phyloP scores from a whole-genome alignment of 1,139 yeast genomes.

The Suzukiozyma palmioleophila region DNA sequence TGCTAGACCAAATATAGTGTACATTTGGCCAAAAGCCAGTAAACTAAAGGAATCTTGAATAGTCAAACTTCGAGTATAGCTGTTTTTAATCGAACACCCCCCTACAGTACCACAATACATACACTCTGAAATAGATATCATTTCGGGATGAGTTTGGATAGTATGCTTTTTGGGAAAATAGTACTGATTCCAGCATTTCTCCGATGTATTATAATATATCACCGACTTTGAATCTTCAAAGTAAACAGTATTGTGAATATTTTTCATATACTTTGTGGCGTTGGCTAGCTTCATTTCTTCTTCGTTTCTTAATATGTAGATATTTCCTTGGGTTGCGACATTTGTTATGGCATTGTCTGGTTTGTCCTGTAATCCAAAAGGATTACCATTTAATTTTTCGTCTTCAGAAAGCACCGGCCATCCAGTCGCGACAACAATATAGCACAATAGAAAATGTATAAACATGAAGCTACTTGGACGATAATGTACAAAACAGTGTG shows the following conservation, averaged over 20 bases:
- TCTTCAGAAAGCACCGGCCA: too few relatives aligned
- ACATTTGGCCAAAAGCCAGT: not conserved
- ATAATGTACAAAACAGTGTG: too few relatives aligned
- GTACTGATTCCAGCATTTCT: constrained; percentile 1
- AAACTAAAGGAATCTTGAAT: constrained; percentile 1
- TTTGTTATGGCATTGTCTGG: not conserved
- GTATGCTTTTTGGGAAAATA: not conserved
- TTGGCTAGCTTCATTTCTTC: constrained; percentile 2
- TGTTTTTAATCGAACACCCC: not conserved
- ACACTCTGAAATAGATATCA: constrained; percentile 1
- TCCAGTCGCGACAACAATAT: too few relatives aligned
- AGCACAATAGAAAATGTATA: too few relatives aligned
- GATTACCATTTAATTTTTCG: too few relatives aligned
- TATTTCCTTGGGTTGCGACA: not conserved
- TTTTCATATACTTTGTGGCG: constrained; percentile 1
- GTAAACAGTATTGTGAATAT: constrained; percentile 1
- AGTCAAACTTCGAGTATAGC: not conserved
- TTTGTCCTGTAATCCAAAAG: too few relatives aligned
- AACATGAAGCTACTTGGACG: too few relatives aligned
- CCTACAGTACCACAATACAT: not conserved
- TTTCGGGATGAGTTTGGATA: not conserved
- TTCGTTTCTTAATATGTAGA: not conserved
- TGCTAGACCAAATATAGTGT: not conserved
- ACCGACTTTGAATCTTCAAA: constrained; percentile 1
- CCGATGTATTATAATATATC: constrained; percentile 1